Conservation (phyloP, 768 basidiomycete species). For the Hygrophorus russula region DNA sequence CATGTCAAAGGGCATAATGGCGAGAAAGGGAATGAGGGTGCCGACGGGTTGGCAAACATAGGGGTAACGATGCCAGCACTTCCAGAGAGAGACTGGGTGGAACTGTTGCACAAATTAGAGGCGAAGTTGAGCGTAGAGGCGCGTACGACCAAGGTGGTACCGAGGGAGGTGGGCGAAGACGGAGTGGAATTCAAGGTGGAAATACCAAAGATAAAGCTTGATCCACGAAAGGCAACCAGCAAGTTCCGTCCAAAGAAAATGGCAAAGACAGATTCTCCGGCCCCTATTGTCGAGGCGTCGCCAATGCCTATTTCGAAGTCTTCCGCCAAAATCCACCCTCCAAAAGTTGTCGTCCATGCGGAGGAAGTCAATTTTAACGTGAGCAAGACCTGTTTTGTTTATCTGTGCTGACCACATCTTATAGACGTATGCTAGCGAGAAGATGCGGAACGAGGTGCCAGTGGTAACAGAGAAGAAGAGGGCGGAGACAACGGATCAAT, state of each 20-base stretch:
- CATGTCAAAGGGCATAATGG: conserved; percentile 78
- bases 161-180: not conserved
- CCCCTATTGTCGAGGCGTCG: no score
- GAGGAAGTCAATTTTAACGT: not conserved
- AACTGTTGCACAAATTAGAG: not conserved
- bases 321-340: no score
- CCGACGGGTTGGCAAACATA: conserved; percentile 59
- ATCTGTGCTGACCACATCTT: not conserved
- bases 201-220: not conserved
- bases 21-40: conserved; percentile 75
- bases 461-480: no score
- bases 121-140: not conserved
- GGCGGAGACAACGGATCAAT: no score
- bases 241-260: no score
- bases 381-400: not conserved
- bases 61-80: conserved; percentile 32
- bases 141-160: not conserved
- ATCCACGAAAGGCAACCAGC: no score
- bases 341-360: not conserved
- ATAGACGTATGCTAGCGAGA: not conserved
- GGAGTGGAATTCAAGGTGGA: not conserved
- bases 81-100: conserved; percentile 52
- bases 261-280: no score
- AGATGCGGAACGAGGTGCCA: no score
- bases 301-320: no score